phyloP scores from a whole-genome alignment of 345 rosid species.

The Alliaria petiolata region DNA sequence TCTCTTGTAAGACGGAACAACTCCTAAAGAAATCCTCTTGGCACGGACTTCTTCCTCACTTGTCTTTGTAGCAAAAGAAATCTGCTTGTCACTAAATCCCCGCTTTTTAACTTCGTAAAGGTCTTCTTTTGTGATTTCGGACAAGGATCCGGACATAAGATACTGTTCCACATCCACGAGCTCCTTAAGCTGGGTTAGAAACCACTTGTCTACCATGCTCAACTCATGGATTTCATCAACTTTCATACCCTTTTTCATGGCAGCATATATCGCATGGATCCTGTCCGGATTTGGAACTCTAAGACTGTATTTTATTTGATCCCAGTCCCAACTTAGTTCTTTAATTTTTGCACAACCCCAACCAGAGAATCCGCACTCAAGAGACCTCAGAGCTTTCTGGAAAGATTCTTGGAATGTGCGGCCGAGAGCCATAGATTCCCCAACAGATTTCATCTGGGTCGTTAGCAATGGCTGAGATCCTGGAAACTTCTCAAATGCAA shows the following conservation, averaged over 20 bases:
- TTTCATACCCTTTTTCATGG: constrained; percentile 95
- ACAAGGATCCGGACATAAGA: constrained; percentile 54
- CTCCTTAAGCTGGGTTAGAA: constrained; percentile 85
- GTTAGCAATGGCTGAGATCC: constrained; percentile 87
- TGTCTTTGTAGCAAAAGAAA: constrained; percentile 85
- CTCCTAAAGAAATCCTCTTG: constrained; percentile 62
- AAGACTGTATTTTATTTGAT: constrained; percentile 76
- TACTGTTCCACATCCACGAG: constrained; percentile 85
- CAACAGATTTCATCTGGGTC: constrained; percentile 98
- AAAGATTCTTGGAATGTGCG: constrained; percentile 96
- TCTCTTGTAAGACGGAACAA: constrained; percentile 80
- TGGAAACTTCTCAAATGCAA: constrained; percentile 98
- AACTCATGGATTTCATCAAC: constrained; percentile 79
- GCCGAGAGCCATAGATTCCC: constrained; percentile 92
- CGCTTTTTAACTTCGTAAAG: constrained; percentile 70
- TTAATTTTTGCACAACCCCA: constrained; percentile 82
- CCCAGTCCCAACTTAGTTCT: constrained; percentile 95
- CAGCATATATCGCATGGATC: constrained; percentile 81
- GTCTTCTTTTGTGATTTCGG: constrained; percentile 74
- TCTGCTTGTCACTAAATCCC: constrained; percentile 96
- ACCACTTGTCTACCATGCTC: constrained; percentile 89
- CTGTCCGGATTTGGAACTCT: constrained; percentile 90
- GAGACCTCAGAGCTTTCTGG: constrained; percentile 86
- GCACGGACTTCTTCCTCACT: constrained; percentile 78
- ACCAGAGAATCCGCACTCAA: constrained; percentile 81